Percentiles rank a stretch among this genome's conserved stretches.
Conservation (phyloP, 2,329 filamentous ascomycete species). For the Bipolaris gigantea region DNA sequence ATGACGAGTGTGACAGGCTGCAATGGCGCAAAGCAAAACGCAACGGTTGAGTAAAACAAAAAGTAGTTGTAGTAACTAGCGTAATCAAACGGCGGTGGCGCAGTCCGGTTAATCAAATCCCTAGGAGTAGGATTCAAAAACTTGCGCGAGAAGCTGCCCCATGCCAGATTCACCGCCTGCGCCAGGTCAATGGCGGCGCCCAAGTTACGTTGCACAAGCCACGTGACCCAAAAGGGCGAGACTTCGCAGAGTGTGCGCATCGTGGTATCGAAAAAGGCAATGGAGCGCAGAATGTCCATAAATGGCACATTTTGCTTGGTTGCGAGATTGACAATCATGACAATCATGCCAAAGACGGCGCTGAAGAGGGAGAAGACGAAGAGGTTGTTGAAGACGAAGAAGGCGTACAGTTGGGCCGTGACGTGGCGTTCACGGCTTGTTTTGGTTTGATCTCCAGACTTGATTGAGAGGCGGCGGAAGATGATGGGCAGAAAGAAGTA, state of each 20-base stretch:
- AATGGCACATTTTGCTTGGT: constrained; percentile 56
- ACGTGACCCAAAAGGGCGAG: constrained; percentile 82
- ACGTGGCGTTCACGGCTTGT: constrained; percentile 91
- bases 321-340: constrained; percentile 61
- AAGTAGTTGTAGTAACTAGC: constrained; percentile 98
- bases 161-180: constrained; percentile 81
- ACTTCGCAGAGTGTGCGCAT: constrained; percentile 78
- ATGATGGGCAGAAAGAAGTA: constrained; percentile 88
- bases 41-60: constrained; percentile 88
- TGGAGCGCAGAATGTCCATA: constrained; percentile 68
- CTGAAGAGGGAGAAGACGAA: constrained; percentile 93
- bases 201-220: constrained; percentile 83
- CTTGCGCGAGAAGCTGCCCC: constrained; percentile 80
- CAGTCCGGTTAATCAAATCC: constrained; percentile 88
- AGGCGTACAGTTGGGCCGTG: constrained; percentile 84
- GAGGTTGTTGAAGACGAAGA: constrained; percentile 97
- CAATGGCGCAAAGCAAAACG: constrained; percentile 78
- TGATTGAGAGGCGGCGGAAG: constrained; percentile 82
- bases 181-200: constrained; percentile 93
- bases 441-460: constrained; percentile 87
- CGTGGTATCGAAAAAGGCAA: constrained; percentile 64
- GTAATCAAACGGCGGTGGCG: constrained; percentile 90
- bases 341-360: constrained; percentile 73
- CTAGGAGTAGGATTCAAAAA: constrained; percentile 87
- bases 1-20: constrained; percentile 87